Percentiles rank a stretch among this genome's conserved stretches.
phyloP scores from a whole-genome alignment of 768 basidiomycete genomes.

The Russula ochroleuca region DNA sequence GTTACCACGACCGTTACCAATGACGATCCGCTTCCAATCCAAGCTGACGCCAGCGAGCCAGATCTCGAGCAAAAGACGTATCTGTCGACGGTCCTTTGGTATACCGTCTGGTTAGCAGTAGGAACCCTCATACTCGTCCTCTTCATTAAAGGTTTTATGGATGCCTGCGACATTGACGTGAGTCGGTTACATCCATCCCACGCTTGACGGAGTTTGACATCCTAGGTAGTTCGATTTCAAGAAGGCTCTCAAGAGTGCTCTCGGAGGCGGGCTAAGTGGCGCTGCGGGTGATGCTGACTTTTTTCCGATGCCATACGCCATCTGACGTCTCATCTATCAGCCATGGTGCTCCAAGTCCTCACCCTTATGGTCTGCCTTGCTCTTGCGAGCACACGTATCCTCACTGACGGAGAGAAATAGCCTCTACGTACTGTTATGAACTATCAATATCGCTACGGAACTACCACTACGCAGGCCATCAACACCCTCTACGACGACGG shows the following conservation, averaged over 20 bases:
- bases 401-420: slow-evolving; percentile 35
- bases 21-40: background rate
- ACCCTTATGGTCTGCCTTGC: slow-evolving; percentile 59
- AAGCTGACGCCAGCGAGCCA: background rate
- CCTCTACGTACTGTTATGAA: slow-evolving; percentile 98
- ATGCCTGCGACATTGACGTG: slow-evolving; percentile 64
- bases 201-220: background rate
- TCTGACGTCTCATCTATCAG: slow-evolving; percentile 35
- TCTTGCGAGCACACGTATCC: slow-evolving; percentile 17
- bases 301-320: background rate
- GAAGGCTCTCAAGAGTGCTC: slow-evolving; percentile 72
- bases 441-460: slow-evolving; percentile 91
- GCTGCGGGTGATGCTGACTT: slow-evolving; percentile 56
- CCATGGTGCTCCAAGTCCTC: slow-evolving; percentile 93
- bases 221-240: slow-evolving; percentile 69
- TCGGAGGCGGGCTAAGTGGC: slow-evolving; percentile 88
- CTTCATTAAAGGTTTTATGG: slow-evolving; percentile 67
- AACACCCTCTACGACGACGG: slow-evolving; percentile 71
- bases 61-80: slow-evolving; percentile 27
- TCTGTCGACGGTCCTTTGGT: slow-evolving; percentile 35
- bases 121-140: slow-evolving; percentile 42
- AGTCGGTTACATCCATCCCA: slow-evolving; percentile 28
- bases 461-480: slow-evolving; percentile 59
- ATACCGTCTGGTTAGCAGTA: slow-evolving; percentile 36
- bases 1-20: background rate